phyloP scores from a whole-genome alignment of 2,329 filamentous ascomycete species.

The Lomentospora prolificans region DNA sequence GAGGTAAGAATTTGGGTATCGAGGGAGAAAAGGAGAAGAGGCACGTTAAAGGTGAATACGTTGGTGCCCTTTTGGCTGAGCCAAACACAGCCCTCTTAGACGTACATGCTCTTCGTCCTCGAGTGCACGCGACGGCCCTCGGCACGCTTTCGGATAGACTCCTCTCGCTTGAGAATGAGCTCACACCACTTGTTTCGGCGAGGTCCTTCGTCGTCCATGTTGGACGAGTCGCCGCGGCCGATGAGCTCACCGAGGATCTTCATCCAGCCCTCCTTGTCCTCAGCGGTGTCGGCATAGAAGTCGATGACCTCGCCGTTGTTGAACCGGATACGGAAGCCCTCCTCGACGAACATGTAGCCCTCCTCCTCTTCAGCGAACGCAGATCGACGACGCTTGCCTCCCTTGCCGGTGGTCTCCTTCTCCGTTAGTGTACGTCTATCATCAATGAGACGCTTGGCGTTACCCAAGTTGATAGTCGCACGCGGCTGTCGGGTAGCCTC shows the following conservation, averaged over 20 bases:
- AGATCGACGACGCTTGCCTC: constrained; percentile 76
- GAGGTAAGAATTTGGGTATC: neutral
- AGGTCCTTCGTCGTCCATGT: constrained; percentile 34
- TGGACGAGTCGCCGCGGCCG: constrained; percentile 39
- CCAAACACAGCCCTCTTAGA: constrained; percentile 22
- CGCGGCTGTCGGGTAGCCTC: constrained; percentile 91
- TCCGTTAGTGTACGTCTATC: constrained; percentile 77
- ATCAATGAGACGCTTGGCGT: constrained; percentile 87
- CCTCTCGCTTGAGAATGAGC: constrained; percentile 54
- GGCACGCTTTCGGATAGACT: constrained; percentile 43
- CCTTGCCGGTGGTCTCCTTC: constrained; percentile 68
- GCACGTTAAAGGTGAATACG: neutral
- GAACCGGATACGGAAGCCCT: constrained; percentile 97
- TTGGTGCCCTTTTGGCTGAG: too few relatives aligned
- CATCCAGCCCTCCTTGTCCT: constrained; percentile 94
- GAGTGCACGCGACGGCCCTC: constrained; percentile 43
- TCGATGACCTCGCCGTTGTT: constrained; percentile 97
- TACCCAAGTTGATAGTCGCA: constrained; percentile 91
- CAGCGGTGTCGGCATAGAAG: constrained; percentile 86
- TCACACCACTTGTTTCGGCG: constrained; percentile 57
- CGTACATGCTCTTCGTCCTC: constrained; percentile 48
- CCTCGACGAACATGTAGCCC: constrained; percentile 98
- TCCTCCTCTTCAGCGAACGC: constrained; percentile 98
- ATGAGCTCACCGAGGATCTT: constrained; percentile 67
- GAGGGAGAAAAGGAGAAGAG: neutral